These are phyloP conservation scores for Oryza australiensis DNA, from an alignment of 176 grass and related monocot species.

Conservation along the genomic window DNA sequence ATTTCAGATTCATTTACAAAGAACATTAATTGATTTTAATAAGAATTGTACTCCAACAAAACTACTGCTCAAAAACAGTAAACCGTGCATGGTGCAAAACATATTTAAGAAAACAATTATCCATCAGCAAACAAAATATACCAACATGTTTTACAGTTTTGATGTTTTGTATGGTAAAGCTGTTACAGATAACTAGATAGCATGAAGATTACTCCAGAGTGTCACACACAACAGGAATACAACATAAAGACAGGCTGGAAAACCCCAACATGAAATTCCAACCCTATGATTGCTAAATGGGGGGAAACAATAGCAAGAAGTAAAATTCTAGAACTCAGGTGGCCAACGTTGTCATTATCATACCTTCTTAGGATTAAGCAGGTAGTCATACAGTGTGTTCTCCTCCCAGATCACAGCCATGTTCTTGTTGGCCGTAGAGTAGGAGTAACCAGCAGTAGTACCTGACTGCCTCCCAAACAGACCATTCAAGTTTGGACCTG, in stretches of 20 bases:
- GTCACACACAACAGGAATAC: background rate
- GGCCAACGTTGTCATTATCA: background rate
- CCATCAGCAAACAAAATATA: background rate
- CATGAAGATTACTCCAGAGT: background rate
- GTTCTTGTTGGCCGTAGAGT: constrained; percentile 85
- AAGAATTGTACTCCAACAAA: background rate
- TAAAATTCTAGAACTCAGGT: background rate
- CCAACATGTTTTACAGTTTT: background rate
- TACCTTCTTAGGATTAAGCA: constrained; percentile 95
- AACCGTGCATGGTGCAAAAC: background rate
- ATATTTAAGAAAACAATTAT: background rate
- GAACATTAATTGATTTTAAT: background rate
- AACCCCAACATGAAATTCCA: background rate
- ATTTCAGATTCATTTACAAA: background rate
- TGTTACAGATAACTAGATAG: background rate
- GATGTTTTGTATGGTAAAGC: background rate
- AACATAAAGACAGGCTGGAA: background rate
- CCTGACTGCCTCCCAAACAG: constrained; percentile 94
- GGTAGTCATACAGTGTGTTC: constrained; percentile 75
- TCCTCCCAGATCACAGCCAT: constrained; percentile 90
- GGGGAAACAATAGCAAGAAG: background rate
- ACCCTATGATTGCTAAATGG: background rate
- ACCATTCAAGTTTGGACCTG: constrained; percentile 91
- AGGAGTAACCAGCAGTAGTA: constrained; percentile 77
- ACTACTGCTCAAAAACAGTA: background rate